These are phyloP conservation scores for Daldinia concentrica DNA, from an alignment of 495 filamentous ascomycete genomes.

Conservation along the genomic window DNA sequence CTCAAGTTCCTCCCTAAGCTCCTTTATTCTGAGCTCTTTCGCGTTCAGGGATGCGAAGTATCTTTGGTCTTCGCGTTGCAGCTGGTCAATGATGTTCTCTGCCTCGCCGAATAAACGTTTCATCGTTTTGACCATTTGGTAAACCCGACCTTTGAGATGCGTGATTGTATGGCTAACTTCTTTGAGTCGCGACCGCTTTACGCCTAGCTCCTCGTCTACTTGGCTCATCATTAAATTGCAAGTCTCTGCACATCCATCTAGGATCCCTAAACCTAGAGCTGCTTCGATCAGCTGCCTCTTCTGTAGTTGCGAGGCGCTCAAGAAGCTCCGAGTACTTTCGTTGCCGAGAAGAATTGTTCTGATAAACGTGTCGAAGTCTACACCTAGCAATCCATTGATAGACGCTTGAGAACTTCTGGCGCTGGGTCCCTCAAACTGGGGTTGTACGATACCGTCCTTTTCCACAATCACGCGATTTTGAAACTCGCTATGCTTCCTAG, in stretches of 20 bases:
- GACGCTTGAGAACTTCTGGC: slow-evolving; percentile 39
- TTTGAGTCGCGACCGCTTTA: slow-evolving; percentile 9
- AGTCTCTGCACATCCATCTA: slow-evolving; percentile 41
- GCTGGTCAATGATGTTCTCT: not conserved
- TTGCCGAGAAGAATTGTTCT: slow-evolving; percentile 46
- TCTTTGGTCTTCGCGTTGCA: slow-evolving; percentile 9
- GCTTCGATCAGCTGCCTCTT: slow-evolving; percentile 45
- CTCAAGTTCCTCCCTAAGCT: not conserved
- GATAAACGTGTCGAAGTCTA: slow-evolving; percentile 47
- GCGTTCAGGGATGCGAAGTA: not conserved
- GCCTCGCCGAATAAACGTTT: slow-evolving; percentile 8
- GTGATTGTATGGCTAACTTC: slow-evolving; percentile 11
- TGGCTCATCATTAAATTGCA: slow-evolving; percentile 40
- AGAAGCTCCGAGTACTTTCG: slow-evolving; percentile 48
- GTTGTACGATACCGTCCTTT: slow-evolving; percentile 43
- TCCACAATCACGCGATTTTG: slow-evolving; percentile 39
- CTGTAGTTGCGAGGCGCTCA: slow-evolving; percentile 39
- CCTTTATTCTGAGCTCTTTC: not conserved
- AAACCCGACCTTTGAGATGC: slow-evolving; percentile 17
- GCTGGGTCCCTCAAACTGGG: slow-evolving; percentile 41
- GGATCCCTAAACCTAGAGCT: slow-evolving; percentile 41
- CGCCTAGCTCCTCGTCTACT: slow-evolving; percentile 31
- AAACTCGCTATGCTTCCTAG: slow-evolving; percentile 36
- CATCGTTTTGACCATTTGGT: slow-evolving; percentile 7
- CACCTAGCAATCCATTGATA: slow-evolving; percentile 46